Evolutionary conservation across 768 basidiomycete genomes (phyloP), one percentile per base, ranked within the genome.

Genomic region (Vararia minispora): DNA sequence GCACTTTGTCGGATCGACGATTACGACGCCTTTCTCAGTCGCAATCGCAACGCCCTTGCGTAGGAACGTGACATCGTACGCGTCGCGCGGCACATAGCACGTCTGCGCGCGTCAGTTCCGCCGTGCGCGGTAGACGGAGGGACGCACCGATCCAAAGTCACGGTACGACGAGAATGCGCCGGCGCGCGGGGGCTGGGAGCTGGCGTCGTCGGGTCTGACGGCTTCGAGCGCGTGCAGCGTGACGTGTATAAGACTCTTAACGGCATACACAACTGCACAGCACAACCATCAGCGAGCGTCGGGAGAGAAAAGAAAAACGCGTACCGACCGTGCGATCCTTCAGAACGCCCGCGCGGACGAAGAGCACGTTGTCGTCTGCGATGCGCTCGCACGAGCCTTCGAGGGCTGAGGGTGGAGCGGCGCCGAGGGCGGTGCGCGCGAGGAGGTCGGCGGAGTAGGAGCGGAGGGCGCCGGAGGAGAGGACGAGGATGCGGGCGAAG

Each of bases 371-470:
- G 5, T 64, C 60, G 39, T 70, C 69, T 4, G 72, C 68, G 13
- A 87, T 61, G 27, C 66, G 69, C 55, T 88, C 84, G 47, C 66
- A 56, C 3, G 80, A 74, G 1, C 72, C 68, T 5, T 71, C 66
- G 14, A 86, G 52, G 2, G 59, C 60, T 39, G 66, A 60, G 7
- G 57, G 46, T 11, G 72, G 61, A 0, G 68, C 54, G 41, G 72
- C 59, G 2, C 69, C 74, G 21, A 67, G 58, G 6, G 68, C 71
- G 9, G 79, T 66, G 17, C 74, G 72, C 0, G 71, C 74, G 29
- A 88, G 58, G n/a, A 76, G 53, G 41, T 85, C 81, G 7, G 88
- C 64, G 1, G 82, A 78, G 51, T 83, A 89, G 0, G 80, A 69
- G 16, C 71, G 45, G 3, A 90, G 58, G 1, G 66, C 63, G 8